Conservation (phyloP, 75 land plant species). For the Chamaecyparis obtusa region DNA sequence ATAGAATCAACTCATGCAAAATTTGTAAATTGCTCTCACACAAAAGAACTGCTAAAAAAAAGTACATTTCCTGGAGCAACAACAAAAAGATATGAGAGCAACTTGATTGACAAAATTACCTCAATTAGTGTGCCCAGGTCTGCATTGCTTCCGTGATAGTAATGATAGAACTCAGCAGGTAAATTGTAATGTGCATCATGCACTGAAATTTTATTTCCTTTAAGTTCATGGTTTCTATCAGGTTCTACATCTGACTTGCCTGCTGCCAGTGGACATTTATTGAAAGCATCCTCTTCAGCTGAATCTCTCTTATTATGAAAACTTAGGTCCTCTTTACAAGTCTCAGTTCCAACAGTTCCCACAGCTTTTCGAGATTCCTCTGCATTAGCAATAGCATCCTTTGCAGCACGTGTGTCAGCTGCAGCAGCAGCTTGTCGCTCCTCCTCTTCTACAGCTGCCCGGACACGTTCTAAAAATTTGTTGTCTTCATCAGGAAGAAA, state of each 20-base stretch:
- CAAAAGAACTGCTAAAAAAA: not conserved
- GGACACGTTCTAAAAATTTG: constrained; percentile 85
- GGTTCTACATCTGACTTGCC: not conserved
- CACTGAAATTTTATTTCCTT: constrained; percentile 16
- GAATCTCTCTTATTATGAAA: constrained; percentile 5
- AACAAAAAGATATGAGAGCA: not conserved
- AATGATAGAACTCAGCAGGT: constrained; percentile 89
- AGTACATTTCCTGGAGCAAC: not conserved
- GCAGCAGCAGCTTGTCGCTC: constrained; percentile 90
- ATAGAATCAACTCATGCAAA: not conserved
- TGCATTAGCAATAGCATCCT: constrained; percentile 89
- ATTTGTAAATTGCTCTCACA: not conserved
- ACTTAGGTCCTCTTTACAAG: constrained; percentile 7
- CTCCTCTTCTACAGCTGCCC: constrained; percentile 96
- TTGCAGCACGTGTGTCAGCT: constrained; percentile 83
- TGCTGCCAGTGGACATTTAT: constrained; percentile 5
- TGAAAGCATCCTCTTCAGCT: not conserved
- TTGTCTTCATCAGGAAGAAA: constrained; percentile 99
- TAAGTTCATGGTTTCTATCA: constrained; percentile 12
- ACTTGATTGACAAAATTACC: constrained; percentile 31
- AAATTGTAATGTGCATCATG: constrained; percentile 39
- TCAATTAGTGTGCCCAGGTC: constrained; percentile 96
- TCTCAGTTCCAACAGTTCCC: constrained; percentile 4
- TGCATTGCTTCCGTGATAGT: constrained; percentile 85
- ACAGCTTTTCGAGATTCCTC: constrained; percentile 65